Base-by-base conservation (phyloP, 495 filamentous ascomycete genomes). In the Penicillium flavigenum region DNA sequence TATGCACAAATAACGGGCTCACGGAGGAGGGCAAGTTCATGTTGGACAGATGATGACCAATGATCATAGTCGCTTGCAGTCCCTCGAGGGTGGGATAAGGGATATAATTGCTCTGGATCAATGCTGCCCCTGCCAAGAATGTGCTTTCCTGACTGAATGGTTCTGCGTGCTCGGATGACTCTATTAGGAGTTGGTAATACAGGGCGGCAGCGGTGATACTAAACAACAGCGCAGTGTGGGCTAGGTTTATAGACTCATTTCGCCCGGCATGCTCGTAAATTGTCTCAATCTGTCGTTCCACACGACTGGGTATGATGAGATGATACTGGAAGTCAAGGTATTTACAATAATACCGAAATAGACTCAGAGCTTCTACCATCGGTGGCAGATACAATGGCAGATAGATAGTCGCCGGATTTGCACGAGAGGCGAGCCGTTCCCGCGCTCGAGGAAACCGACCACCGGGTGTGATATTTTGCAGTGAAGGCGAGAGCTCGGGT, bases 11-110 rank as follows among this genome's bases (percentile, higher is more conserved):
- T 2, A 76, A 62, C 0, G 65, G 54, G 29, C 71, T 64, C 16
- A 75, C 66, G 0, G 68, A 67, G 6, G 71, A 48, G 7, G 61
- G 57, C 6, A 62, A 58, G 14, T 61, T 66, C 19, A 65, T 43
- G n/a, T 61, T 69, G 8, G 70, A 71, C 32, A 72, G 41, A 58
- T 73, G 56, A 47, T 74, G 71, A 8, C 50, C 50, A 2, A 79
- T 64, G 2, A 81, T 67, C 57, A 79, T 71, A n/a, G 69, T 61
- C 9, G 76, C 78, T 51, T 81, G 78, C 5, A 81, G 58, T 6
- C 76, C 78, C 47, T 78, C 72, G n/a, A 77, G 53, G 1, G 65
- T 77, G 0, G 76, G 75, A 44, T 67, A 73, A 3, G 68, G 59
- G 12, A 61, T 42, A 34, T 73, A 65, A 41, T 75, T 68, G 14